Evolutionary conservation across 1,284 basidiomycete genomes (phyloP).

Genomic region (Tremellales sp.): DNA sequence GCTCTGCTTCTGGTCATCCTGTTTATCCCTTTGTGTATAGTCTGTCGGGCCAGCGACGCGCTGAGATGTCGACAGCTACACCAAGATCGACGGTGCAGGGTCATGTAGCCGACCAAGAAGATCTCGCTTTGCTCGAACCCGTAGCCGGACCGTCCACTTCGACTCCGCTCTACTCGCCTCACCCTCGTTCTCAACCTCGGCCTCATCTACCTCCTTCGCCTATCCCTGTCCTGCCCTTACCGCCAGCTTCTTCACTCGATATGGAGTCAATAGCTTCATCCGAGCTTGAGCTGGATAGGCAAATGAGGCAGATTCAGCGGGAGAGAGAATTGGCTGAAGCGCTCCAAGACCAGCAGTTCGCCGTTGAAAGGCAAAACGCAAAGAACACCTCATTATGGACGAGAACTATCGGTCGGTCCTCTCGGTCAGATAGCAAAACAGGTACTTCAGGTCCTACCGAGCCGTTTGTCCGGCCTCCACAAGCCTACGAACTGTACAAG

Average conservation of each 20-base stretch:
- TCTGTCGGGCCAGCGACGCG: too few species aligned
- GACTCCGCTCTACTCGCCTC: not conserved
- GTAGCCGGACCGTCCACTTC: not conserved
- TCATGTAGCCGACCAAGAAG: too few species aligned
- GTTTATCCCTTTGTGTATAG: too few species aligned
- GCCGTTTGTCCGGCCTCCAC: constrained; percentile 40
- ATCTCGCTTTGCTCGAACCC: not conserved
- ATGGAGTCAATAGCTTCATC: constrained; percentile 29
- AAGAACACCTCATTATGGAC: constrained; percentile 3
- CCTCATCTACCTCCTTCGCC: constrained; percentile 29
- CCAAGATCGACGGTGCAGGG: too few species aligned
- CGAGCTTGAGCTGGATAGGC: constrained; percentile 42
- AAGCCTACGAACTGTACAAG: constrained; percentile 47
- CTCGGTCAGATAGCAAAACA: not conserved
- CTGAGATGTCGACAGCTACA: too few species aligned
- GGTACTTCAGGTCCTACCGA: constrained; percentile 13
- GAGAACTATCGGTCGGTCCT: constrained; percentile 1
- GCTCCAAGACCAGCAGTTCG: constrained; percentile 39
- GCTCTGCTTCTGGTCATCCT: too few species aligned
- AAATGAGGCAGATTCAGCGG: constrained; percentile 24
- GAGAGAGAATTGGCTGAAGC: constrained; percentile 43
- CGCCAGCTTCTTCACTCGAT: constrained; percentile 21
- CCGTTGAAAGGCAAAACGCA: constrained; percentile 29
- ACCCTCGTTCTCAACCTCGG: constrained; percentile 5
- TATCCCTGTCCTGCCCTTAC: constrained; percentile 38